phyloP scores from a whole-genome alignment of 2,329 filamentous ascomycete species.

The Lasiodiplodia theobromae region DNA sequence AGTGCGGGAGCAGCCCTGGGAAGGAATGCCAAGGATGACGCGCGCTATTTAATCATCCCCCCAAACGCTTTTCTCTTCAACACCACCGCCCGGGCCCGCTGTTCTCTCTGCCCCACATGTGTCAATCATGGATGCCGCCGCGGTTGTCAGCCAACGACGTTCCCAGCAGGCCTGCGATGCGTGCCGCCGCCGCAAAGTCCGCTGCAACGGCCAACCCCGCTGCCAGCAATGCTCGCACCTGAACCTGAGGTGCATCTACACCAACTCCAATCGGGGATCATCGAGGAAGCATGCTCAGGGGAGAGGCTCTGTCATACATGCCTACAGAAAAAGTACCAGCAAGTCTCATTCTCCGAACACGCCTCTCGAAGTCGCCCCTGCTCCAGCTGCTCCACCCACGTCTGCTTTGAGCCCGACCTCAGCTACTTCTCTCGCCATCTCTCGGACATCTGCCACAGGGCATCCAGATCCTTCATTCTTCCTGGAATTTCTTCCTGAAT shows the following conservation, averaged over 20 bases:
- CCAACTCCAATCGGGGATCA: conserved; percentile 78
- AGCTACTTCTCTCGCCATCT: conserved; percentile 42
- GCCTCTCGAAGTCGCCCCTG: conserved; percentile 4
- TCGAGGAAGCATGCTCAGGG: conserved; percentile 77
- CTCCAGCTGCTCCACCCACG: neutral
- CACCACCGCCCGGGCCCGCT: neutral
- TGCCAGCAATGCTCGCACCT: conserved; percentile 75
- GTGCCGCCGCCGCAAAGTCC: conserved; percentile 77
- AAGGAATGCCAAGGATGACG: conserved; percentile 20
- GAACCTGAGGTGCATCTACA: conserved; percentile 74
- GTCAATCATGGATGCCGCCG: conserved; percentile 14
- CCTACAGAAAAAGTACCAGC: conserved; percentile 64
- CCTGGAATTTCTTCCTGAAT: conserved; percentile 53
- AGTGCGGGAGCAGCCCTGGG: neutral
- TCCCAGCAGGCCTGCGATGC: conserved; percentile 70
- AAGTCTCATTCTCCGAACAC: neutral
- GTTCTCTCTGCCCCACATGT: conserved; percentile 11
- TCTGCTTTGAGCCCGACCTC: neutral
- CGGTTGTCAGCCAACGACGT: conserved; percentile 9
- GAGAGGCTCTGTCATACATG: conserved; percentile 77
- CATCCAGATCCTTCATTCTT: conserved; percentile 43
- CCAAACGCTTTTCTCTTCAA: neutral
- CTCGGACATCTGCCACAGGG: conserved; percentile 64
- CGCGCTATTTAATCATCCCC: conserved; percentile 20
- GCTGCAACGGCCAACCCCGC: conserved; percentile 74